Evolutionary conservation across 768 basidiomycete species (phyloP), one percentile per base, ranked within the genome.

Genomic region (Vararia minispora): DNA sequence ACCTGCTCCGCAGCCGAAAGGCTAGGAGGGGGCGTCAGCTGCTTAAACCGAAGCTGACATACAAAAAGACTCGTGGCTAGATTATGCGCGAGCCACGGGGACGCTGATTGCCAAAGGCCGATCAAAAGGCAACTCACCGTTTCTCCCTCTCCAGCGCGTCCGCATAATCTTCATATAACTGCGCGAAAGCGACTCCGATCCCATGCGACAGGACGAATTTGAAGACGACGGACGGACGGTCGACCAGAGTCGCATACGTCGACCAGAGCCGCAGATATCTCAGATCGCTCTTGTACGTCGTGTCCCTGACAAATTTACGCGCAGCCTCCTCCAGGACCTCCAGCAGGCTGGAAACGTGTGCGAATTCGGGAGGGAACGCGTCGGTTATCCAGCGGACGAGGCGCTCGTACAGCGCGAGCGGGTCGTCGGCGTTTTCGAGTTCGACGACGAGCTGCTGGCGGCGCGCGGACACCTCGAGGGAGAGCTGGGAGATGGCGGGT

Each of bases 211-310:
- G 58, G 18, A 79, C 50, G 53, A 70, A 74, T 9, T 63, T 54
- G 56, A 68, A 76, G 34, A 88, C 70, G 32, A 75, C 74, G 13
- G 70, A 66, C 3, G 79, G 65, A 49, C 74, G 71, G 50, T 90
- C 81, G 38, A 88, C 74, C 51, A 83, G 72, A 38, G 74, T 74
- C 8, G 91, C 82, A 56, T 94, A 91, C 34, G 83, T 67, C 16
- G 79, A 72, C 95, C 95, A 99, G 14, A 97, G 58, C 55, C 89
- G 87, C 34, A 97, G 68, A 60, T 97, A 95, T 28, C 94, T 73
- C 35, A 89, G 61, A 64, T 98, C 92, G 36, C 76, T 77, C 56
- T 76, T 81, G 59, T 95, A 98, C 11, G 76, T 60, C n/a, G 71
- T 64, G 55, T 98, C 94, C 20, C 74, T 69, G 46, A 80, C 75